Percentiles rank a stretch among this genome's conserved stretches.
Conservation (phyloP, 371 early-diverging fungal species). For the Paramicrosporidium saccamoebae region DNA sequence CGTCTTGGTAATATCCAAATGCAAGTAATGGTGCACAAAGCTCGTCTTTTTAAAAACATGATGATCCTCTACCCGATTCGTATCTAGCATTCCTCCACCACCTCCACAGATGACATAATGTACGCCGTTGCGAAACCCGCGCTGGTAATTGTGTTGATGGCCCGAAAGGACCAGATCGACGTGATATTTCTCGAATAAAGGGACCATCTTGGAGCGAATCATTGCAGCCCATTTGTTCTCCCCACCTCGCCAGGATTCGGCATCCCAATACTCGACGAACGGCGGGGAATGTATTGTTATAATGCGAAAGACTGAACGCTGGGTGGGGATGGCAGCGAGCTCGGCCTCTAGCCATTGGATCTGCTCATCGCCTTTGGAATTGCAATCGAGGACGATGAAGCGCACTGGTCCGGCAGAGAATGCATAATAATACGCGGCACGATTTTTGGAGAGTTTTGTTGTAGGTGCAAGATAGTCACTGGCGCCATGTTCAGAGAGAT, state of each 20-base stretch:
- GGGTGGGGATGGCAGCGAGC: conserved; percentile 12
- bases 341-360: conserved; percentile 19
- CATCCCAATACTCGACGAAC: conserved; percentile 40
- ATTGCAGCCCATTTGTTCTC: conserved; percentile 35
- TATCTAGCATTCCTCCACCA: conserved; percentile 28
- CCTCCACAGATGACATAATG: conserved; percentile 44
- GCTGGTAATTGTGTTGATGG: conserved; percentile 47
- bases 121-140: too few species aligned
- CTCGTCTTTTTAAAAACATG: conserved; percentile 14
- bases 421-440: conserved; percentile 18
- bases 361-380: conserved; percentile 17
- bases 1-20: conserved; percentile 16
- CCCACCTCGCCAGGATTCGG: conserved; percentile 22
- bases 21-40: conserved; percentile 15
- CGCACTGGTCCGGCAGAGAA: conserved; percentile 14
- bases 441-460: conserved; percentile 6
- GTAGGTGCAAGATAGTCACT: conserved; percentile 10
- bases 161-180: conserved; percentile 42
- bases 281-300: conserved; percentile 39
- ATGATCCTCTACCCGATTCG: conserved; percentile 23
- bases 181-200: conserved; percentile 17
- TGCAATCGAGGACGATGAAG: conserved; percentile 27
- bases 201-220: conserved; percentile 20
- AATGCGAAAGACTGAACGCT: conserved; percentile 17
- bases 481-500: too few species aligned